Evolutionary conservation across 768 basidiomycete species (phyloP).

Genomic region (Lyophyllum atratum): DNA sequence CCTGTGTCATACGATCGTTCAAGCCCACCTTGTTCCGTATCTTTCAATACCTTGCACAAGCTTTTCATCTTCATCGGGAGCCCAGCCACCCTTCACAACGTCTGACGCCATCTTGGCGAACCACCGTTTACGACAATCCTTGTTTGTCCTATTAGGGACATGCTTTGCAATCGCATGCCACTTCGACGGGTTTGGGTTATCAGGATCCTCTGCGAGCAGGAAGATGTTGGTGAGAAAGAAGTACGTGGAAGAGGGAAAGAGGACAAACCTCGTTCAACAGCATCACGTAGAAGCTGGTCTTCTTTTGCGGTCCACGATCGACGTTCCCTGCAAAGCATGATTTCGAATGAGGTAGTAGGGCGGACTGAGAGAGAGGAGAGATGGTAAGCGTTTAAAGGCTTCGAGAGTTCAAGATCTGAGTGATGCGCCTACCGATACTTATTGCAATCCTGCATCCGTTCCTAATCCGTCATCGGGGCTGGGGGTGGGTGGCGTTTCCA

Average conservation of each 20-base stretch:
- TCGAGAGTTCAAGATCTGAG: constrained; percentile 17
- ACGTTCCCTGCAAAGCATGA: constrained; percentile 46
- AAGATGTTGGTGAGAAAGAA: constrained; percentile 15
- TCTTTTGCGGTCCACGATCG: constrained; percentile 54
- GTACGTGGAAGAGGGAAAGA: neutral
- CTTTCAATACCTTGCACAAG: constrained; percentile 56
- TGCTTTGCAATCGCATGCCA: constrained; percentile 67
- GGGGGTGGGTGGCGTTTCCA: constrained; percentile 25
- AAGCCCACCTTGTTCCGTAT: constrained; percentile 53
- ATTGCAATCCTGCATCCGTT: constrained; percentile 15
- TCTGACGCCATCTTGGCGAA: constrained; percentile 66
- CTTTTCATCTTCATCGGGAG: constrained; percentile 60
- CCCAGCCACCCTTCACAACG: constrained; percentile 64
- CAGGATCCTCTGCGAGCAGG: constrained; percentile 49
- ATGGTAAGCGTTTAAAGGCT: constrained; percentile 14
- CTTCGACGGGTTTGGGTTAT: constrained; percentile 57
- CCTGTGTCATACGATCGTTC: neutral
- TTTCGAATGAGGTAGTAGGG: constrained; percentile 19
- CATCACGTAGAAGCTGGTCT: constrained; percentile 53
- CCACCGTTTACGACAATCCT: constrained; percentile 66
- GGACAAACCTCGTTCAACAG: constrained; percentile 46
- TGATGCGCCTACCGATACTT: constrained; percentile 26
- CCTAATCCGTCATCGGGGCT: constrained; percentile 25
- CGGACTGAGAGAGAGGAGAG: constrained; percentile 16
- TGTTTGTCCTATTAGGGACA: constrained; percentile 62